Evolutionary conservation across 257 asterid genomes (phyloP), one percentile per base, ranked within the genome.

Genomic region (Asclepias syriaca): DNA sequence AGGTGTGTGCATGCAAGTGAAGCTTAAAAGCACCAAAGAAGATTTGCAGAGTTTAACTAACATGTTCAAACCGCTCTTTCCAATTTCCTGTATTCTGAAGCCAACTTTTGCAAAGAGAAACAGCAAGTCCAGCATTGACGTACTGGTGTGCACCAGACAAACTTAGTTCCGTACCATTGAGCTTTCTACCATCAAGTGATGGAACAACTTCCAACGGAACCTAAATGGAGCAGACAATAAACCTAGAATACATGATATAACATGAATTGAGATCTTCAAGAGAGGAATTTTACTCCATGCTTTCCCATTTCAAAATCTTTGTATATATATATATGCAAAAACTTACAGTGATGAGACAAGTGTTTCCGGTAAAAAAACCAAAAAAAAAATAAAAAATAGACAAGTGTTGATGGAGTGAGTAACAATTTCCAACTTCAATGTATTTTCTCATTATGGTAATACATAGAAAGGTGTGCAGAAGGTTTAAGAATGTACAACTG

Each of bases 141-240:
- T 84, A 82, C 77, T 92, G 98, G 82, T 90, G 97, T 73, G 88
- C 93, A 50, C 98, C 98, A 29, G 93, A 87, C 84, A 92, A 86
- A 82, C 92, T 88, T 67, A 90, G 88, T 75, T 80, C 80, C 66
- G 65, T 54, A 74, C 90, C 95, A n/a, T 84, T 83, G 70, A 88
- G 65, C 73, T 73, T 81, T 69, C 71, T 77, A 75, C 73, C 74
- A 74, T 85, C 83, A 65, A 92, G 90, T 27, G 98, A 91, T 54
- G 77, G 68, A 63, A 87, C 91, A 65, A 92, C 84, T 81, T 87
- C 84, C 84, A 92, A 79, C 13, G 93, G 90, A 74, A 82, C 86
- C 98, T 92, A 79, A 85, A 49, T 51, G 71, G 60, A 19, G 11
- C 72, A 37, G 18, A 77, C 55, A 34, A 34, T 64, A 50, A 70